Evolutionary conservation across 2,329 filamentous ascomycete species (phyloP), one percentile per base, ranked within the genome.

Genomic region (Botrytis elliptica): DNA sequence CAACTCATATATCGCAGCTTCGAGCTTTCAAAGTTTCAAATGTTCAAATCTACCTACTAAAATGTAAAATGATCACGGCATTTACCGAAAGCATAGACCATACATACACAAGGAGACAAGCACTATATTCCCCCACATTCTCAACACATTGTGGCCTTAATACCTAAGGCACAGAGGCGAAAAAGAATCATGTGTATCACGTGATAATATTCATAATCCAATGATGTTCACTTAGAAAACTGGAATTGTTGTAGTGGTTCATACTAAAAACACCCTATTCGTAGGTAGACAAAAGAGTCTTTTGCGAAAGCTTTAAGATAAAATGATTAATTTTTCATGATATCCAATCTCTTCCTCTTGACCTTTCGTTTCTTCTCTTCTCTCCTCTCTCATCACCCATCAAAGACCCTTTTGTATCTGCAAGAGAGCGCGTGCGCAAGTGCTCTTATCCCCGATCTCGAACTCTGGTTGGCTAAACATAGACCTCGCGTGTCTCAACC

Each of bases 401-500:
- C 46, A 14, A 68, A n/a, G n/a, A 44, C n/a, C 46, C n/a, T 67
- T 55, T 18, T 57, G 33, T 52, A 69, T 69, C 66, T 69, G 66
- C 66, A 69, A 57, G 66, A 69, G 36, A 66, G 69, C 69, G 44
- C 69, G 69, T 66, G 69, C 69, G 55, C 69, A 46, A 44, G 29
- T 49, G 69, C 57, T 71, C 55, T 62, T 46, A 64, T 62, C 55
- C 40, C 55, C 68, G 44, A 70, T 70, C 55, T 74, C 25, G 59
- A 38, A 55, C 44, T 14, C 69, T 65, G 59, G 46, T 71, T 71
- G 69, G 69, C 33, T 66, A 12, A 52, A 40, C 25, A 40, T 46
- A 65, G 9, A 71, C 44, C 69, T 71, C 59, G 69, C 69, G 69
- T 71, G 69, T 71, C 59, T 68, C 40, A 69, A 68, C 40, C 69